A percentile compares a stretch with the other conserved stretches of the same genome.
These are phyloP conservation scores for Boletus fagicola DNA, from an alignment of 768 basidiomycete species.

Conservation along the genomic window DNA sequence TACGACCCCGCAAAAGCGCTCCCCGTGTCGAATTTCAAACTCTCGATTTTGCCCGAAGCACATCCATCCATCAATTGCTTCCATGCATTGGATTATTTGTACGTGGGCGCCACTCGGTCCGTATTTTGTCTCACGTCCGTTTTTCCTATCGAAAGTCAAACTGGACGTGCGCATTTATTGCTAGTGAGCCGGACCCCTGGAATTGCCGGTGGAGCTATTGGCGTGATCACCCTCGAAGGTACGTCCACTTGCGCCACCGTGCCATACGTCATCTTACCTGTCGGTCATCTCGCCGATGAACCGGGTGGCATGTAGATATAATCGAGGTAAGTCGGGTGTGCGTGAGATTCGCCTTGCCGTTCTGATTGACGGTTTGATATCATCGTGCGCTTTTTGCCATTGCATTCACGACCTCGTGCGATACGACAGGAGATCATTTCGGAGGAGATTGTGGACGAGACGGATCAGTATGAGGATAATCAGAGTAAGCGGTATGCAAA, in stretches of 20 bases:
- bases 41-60: constrained; percentile 89
- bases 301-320: constrained; percentile 48
- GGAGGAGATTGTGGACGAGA: constrained; percentile 95
- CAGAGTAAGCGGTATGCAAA: constrained; percentile 72
- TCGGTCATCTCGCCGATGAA: neutral
- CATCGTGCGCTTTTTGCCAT: neutral
- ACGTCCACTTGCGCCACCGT: neutral
- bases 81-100: constrained; percentile 94
- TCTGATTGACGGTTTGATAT: neutral
- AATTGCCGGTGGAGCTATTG: constrained; percentile 76
- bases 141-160: constrained; percentile 79
- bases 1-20: constrained; percentile 84
- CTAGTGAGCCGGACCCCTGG: constrained; percentile 86
- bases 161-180: constrained; percentile 89
- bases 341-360: neutral
- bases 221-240: constrained; percentile 90
- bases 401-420: neutral
- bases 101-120: constrained; percentile 15
- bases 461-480: constrained; percentile 87
- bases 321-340: constrained; percentile 51
- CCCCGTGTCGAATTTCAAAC: constrained; percentile 69
- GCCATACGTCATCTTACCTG: neutral
- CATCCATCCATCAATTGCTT: constrained; percentile 87
- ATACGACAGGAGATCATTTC: constrained; percentile 80
- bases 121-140: constrained; percentile 1